Conservation (phyloP, 768 basidiomycete species). For the Leccinellum luteum region DNA sequence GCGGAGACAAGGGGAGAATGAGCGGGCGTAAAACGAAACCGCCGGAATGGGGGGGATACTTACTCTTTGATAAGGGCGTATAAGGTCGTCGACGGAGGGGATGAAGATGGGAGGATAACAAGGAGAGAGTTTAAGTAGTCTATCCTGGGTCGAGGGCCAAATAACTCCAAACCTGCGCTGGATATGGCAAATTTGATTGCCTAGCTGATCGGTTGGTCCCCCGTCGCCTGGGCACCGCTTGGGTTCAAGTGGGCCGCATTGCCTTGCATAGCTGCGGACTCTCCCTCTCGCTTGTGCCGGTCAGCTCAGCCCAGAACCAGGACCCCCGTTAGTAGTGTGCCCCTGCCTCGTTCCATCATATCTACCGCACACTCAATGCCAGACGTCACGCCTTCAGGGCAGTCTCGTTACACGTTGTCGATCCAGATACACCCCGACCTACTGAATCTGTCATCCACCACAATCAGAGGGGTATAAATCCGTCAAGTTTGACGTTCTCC, state of each 20-base stretch:
- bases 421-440: background rate
- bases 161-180: conserved; percentile 26
- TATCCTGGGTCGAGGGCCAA: conserved; percentile 33
- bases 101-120: conserved; percentile 23
- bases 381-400: background rate
- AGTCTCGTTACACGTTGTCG: background rate
- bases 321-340: too few species aligned
- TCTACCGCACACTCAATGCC: background rate
- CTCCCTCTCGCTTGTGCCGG: background rate
- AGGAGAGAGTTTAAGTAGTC: conserved; percentile 30
- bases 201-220: conserved; percentile 8
- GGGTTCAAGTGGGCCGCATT: conserved; percentile 10
- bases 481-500: background rate
- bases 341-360: conserved; percentile 7
- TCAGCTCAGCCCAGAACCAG: conserved; percentile 10
- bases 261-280: conserved; percentile 7
- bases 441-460: too few species aligned
- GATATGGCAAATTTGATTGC: conserved; percentile 6
- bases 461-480: background rate
- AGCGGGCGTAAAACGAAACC: background rate
- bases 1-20: background rate
- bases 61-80: conserved; percentile 3
- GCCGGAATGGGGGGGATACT: background rate
- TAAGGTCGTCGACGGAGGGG: conserved; percentile 12
- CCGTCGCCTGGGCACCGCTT: conserved; percentile 18